Base-by-base conservation (phyloP, 2,329 filamentous ascomycete species). In the Cercospora nicotianae region DNA sequence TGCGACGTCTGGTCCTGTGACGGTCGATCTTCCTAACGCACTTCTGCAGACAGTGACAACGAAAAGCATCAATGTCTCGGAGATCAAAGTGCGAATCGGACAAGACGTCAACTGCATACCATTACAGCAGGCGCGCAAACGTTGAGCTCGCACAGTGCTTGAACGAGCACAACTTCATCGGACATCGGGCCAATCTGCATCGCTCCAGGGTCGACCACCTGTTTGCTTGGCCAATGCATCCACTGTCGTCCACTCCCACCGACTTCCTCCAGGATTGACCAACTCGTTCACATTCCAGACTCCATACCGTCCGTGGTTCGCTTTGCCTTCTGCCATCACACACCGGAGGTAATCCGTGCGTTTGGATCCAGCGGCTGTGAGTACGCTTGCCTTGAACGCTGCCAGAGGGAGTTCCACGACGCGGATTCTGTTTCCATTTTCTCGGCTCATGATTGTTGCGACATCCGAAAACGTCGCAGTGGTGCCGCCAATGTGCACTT, bases 31-130 rank as follows among this genome's bases (percentile, higher is more conserved):
- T 23, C 64, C 65, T 3, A 26, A 58, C 2, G 42, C 36, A n/a
- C n/a, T 68, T 63, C 67, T 67, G 18, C 33, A 69, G 26, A 33
- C 63, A 51, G 33, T 75, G 31, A 58, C 65, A 7, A 60, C 67
- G 10, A 60, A 75, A 9, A 16, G 64, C 4, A 69, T 76, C 18
- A 18, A 66, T 3, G 81, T 85, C 62, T 70, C 78, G 5, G 77
- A 77, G 12, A 78, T 85, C 33, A 86, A 86, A 74, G 77, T 81
- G n/a, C 81, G 83, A 66, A 79, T 85, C 48, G 84, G 84, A 8
- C 77, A 78, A 65, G 76, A 77, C 55, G 78, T 80, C 6, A 74
- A 67, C 18, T 64, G 65, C 6, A 48, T 76, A n/a, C 69, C 72
- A 6, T 64, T 78, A 36, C 69, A 31, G 53, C 69, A 62, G 39